These are phyloP conservation scores for Alternaria ethzedia DNA, from an alignment of 2,329 filamentous ascomycete genomes.

Conservation along the genomic window DNA sequence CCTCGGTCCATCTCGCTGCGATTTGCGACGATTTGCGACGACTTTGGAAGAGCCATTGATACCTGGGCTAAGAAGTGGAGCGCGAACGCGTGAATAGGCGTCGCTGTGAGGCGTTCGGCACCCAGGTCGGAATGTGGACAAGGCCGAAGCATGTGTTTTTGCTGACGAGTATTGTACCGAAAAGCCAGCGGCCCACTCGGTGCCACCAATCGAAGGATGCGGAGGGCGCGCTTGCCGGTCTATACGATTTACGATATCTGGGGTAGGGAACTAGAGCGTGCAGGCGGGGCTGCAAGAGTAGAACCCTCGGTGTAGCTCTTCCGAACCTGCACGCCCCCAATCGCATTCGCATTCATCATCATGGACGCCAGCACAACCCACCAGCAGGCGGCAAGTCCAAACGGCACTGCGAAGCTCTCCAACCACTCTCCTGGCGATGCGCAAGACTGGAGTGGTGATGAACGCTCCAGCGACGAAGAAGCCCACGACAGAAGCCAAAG, in stretches of 20 bases:
- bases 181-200: slow-evolving; percentile 4
- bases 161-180: slow-evolving; percentile 7
- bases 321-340: slow-evolving; percentile 30
- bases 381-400: slow-evolving; percentile 40
- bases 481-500: slow-evolving; percentile 44
- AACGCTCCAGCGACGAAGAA: slow-evolving; percentile 51
- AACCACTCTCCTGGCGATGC: slow-evolving; percentile 44
- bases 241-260: slow-evolving; percentile 23
- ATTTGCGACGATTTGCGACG: slow-evolving; percentile 25
- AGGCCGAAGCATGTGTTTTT: slow-evolving; percentile 7
- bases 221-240: slow-evolving; percentile 6
- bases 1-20: slow-evolving; percentile 45
- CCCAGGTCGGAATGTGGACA: not conserved
- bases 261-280: slow-evolving; percentile 24
- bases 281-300: slow-evolving; percentile 27
- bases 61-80: slow-evolving; percentile 26
- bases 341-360: slow-evolving; percentile 27
- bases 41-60: slow-evolving; percentile 20
- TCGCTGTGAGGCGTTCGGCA: slow-evolving; percentile 14
- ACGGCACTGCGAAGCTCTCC: slow-evolving; percentile 39
- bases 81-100: slow-evolving; percentile 13
- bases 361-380: slow-evolving; percentile 40
- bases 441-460: slow-evolving; percentile 44
- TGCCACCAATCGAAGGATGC: slow-evolving; percentile 23
- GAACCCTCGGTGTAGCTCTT: slow-evolving; percentile 22